phyloP scores from a whole-genome alignment of 768 basidiomycete genomes.

The Mycena pura region DNA sequence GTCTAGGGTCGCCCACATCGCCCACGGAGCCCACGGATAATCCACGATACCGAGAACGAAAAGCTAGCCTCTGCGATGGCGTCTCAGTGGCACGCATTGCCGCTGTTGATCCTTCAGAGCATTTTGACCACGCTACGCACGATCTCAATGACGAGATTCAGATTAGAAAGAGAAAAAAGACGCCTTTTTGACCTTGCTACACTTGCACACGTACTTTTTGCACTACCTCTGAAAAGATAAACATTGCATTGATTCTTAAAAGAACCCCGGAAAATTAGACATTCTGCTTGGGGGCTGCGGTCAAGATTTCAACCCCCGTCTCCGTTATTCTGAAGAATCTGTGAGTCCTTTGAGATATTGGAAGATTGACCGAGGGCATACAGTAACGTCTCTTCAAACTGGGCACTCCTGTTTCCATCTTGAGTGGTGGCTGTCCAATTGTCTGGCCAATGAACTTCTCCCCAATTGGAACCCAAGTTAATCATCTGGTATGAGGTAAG shows the following conservation, averaged over 20 bases:
- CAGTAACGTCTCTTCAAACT: conserved; percentile 98
- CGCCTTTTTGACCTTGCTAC: conserved; percentile 17
- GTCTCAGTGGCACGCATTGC: conserved; percentile 71
- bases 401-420: conserved; percentile 91
- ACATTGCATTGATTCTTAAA: no score
- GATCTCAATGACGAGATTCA: conserved; percentile 71
- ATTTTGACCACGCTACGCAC: conserved; percentile 69
- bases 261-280: conserved; percentile 9
- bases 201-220: neutral
- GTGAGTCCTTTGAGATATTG: neutral
- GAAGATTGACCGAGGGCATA: conserved; percentile 48
- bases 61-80: conserved; percentile 67
- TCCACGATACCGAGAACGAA: conserved; percentile 52
- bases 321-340: conserved; percentile 76
- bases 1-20: neutral
- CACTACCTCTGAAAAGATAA: neutral
- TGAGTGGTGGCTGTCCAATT: conserved; percentile 96
- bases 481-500: conserved; percentile 71
- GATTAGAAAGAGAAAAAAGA: conserved; percentile 38
- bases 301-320: conserved; percentile 87
- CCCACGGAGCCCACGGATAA: conserved; percentile 4
- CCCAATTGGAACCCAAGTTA: conserved; percentile 83
- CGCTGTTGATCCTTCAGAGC: conserved; percentile 59
- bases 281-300: conserved; percentile 49
- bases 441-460: conserved; percentile 87